These are phyloP conservation scores for Penicillium sp. DNA, from an alignment of 2,329 filamentous ascomycete species.

Conservation along the genomic window DNA sequence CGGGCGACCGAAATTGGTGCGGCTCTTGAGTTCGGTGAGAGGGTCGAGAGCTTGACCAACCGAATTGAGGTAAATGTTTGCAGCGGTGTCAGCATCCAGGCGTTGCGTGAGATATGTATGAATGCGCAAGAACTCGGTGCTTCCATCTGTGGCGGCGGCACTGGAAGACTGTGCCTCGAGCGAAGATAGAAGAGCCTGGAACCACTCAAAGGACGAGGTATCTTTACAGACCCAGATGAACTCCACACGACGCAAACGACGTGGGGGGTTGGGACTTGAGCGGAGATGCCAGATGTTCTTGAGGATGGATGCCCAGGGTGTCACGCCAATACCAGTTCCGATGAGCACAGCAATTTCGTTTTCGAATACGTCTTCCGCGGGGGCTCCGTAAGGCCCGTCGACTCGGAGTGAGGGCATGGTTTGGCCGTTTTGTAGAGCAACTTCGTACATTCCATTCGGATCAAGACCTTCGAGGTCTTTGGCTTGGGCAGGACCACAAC, in stretches of 20 bases:
- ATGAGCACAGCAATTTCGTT: constrained; percentile 79
- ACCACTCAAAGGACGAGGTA: constrained; percentile 96
- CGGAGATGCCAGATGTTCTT: constrained; percentile 99
- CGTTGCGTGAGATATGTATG: constrained; percentile 97
- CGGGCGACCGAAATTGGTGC: constrained; percentile 93
- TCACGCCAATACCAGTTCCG: constrained; percentile 81
- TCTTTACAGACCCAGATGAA: constrained; percentile 99
- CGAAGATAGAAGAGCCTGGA: constrained; percentile 88
- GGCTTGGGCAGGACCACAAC: constrained; percentile 81
- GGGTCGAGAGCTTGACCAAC: constrained; percentile 88
- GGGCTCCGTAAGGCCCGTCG: constrained; percentile 94
- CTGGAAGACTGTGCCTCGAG: constrained; percentile 84
- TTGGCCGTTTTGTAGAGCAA: constrained; percentile 89
- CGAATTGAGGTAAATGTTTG: constrained; percentile 96
- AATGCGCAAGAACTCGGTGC: constrained; percentile 85
- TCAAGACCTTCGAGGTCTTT: constrained; percentile 91
- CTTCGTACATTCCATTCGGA: constrained; percentile 95
- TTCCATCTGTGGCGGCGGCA: constrained; percentile 58
- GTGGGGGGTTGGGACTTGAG: constrained; percentile 83
- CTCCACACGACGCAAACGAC: constrained; percentile 87
- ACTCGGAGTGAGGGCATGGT: constrained; percentile 88
- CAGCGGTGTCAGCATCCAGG: constrained; percentile 85
- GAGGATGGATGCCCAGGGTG: constrained; percentile 82
- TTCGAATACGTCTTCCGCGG: constrained; percentile 97
- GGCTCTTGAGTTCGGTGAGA: constrained; percentile 82